These are phyloP conservation scores for Leptographium lundbergii DNA, from an alignment of 2,329 filamentous ascomycete genomes.

Conservation along the genomic window DNA sequence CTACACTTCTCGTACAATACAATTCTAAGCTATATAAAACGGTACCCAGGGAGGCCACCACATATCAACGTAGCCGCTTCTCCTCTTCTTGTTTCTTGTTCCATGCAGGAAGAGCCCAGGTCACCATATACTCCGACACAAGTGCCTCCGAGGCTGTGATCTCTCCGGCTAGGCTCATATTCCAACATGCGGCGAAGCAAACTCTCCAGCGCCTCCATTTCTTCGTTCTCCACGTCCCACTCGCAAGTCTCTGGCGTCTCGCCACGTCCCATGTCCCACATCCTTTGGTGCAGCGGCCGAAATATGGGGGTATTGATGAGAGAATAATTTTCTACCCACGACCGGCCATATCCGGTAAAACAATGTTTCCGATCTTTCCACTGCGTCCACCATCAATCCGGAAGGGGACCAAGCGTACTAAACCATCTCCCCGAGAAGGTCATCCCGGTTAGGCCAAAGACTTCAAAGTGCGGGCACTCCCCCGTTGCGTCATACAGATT, in stretches of 20 bases:
- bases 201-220: neutral
- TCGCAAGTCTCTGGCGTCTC: neutral
- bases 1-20: neutral
- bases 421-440: neutral
- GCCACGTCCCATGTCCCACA: neutral
- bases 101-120: neutral
- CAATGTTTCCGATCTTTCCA: neutral
- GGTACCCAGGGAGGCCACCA: neutral
- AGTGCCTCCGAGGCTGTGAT: neutral
- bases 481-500: neutral
- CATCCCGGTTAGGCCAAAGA: neutral
- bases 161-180: neutral
- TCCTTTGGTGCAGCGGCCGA: neutral
- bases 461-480: neutral
- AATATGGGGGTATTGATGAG: neutral
- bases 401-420: neutral
- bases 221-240: neutral
- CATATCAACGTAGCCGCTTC: neutral
- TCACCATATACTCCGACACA: neutral
- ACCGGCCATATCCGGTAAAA: neutral
- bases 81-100: neutral
- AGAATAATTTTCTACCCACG: neutral
- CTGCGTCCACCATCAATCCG: neutral
- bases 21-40: neutral
- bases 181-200: neutral